Evolutionary conservation across 768 basidiomycete genomes (phyloP).

Genomic region (Hygrophoropsis aurantiaca): DNA sequence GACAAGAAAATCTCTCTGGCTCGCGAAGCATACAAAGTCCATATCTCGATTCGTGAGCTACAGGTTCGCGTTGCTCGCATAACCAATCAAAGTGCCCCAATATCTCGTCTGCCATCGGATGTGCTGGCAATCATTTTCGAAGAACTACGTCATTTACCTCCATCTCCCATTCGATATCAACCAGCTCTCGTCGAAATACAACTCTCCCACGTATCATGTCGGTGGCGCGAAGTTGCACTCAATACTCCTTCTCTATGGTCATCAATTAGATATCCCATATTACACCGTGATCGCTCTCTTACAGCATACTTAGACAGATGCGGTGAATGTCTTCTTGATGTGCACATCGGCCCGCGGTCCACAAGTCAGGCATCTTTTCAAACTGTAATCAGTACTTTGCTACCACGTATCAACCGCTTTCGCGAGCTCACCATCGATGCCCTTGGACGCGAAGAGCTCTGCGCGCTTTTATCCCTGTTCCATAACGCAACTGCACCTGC

Average conservation of each 20-base stretch:
- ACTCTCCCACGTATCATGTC: slow-evolving; percentile 34
- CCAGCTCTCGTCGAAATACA: slow-evolving; percentile 30
- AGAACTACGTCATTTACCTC: slow-evolving; percentile 27
- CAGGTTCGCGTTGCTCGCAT: slow-evolving; percentile 33
- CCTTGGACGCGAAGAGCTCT: slow-evolving; percentile 30
- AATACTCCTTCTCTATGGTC: slow-evolving; percentile 36
- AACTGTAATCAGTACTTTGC: slow-evolving; percentile 23
- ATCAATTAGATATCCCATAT: slow-evolving; percentile 30
- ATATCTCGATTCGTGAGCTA: slow-evolving; percentile 25
- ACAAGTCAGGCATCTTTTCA: slow-evolving; percentile 23
- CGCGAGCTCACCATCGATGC: slow-evolving; percentile 31
- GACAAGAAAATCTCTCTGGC: slow-evolving; percentile 18
- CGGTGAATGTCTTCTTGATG: slow-evolving; percentile 27
- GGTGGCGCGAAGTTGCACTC: slow-evolving; percentile 37
- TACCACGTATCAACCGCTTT: slow-evolving; percentile 30
- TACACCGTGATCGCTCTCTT: slow-evolving; percentile 26
- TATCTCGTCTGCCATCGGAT: slow-evolving; percentile 29
- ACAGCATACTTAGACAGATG: slow-evolving; percentile 31
- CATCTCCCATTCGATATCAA: neutral
- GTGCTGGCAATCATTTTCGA: slow-evolving; percentile 34
- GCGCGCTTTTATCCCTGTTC: slow-evolving; percentile 20
- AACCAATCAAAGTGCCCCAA: slow-evolving; percentile 27
- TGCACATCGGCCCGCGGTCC: slow-evolving; percentile 30
- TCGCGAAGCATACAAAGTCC: slow-evolving; percentile 23
- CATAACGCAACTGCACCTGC: slow-evolving; percentile 21